phyloP scores from a whole-genome alignment of 1,284 basidiomycete species.

The Hemileia vastatrix region DNA sequence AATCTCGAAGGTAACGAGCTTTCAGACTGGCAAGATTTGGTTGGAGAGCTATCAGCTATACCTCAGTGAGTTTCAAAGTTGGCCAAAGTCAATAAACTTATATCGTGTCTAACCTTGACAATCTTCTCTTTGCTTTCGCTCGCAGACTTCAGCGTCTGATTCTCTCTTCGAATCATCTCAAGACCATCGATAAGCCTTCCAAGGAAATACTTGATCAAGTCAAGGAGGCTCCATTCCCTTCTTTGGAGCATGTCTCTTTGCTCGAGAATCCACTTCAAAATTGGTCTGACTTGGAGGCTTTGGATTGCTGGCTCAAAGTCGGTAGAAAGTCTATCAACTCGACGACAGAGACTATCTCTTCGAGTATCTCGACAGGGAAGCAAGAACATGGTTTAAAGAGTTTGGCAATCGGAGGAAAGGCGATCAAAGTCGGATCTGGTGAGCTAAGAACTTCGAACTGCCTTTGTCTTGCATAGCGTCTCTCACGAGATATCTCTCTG shows the following conservation, averaged over 20 bases:
- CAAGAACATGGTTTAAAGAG: too few relatives aligned
- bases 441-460: conserved; percentile 22
- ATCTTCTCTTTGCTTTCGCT: background rate
- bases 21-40: conserved; percentile 54
- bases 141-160: conserved; percentile 57
- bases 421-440: too few relatives aligned
- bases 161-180: conserved; percentile 58
- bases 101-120: too few relatives aligned
- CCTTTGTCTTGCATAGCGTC: too few relatives aligned
- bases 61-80: conserved; percentile 49
- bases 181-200: conserved; percentile 49
- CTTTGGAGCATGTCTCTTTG: conserved; percentile 56
- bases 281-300: conserved; percentile 63
- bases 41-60: conserved; percentile 50
- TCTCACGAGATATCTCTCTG: too few relatives aligned
- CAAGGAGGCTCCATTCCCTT: conserved; percentile 31
- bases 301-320: conserved; percentile 58
- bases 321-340: conserved; percentile 58
- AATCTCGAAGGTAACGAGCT: conserved; percentile 68
- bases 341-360: conserved; percentile 51
- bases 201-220: conserved; percentile 28
- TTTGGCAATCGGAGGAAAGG: too few relatives aligned
- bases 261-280: conserved; percentile 54
- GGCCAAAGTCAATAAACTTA: conserved; percentile 23
- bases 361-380: too few relatives aligned